phyloP scores from a whole-genome alignment of 2,329 filamentous ascomycete species.

The Aureobasidium melanogenum region DNA sequence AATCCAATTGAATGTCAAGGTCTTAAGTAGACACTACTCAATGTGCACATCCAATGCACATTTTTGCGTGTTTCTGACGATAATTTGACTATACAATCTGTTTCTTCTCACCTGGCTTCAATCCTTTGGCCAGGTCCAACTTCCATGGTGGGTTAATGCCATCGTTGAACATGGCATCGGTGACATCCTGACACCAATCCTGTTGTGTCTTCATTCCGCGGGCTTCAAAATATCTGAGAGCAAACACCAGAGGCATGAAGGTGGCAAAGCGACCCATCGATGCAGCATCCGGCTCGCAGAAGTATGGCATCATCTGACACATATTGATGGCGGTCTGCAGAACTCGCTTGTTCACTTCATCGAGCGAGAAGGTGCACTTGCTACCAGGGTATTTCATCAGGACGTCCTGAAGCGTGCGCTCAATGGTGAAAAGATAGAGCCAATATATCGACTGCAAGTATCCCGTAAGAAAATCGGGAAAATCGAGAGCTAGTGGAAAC shows the following conservation, averaged over 20 bases:
- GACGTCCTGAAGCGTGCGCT: not conserved
- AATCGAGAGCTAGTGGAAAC: constrained; percentile 20
- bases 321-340: constrained; percentile 34
- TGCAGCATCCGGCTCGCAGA: constrained; percentile 2
- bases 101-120: constrained; percentile 1
- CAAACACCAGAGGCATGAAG: constrained; percentile 9
- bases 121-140: not conserved
- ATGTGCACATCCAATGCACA: too few relatives aligned
- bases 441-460: constrained; percentile 25
- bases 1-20: too few relatives aligned
- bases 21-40: not conserved
- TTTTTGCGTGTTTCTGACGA: too few relatives aligned
- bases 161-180: not conserved
- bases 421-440: constrained; percentile 23
- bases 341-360: constrained; percentile 45
- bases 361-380: not conserved
- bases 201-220: not conserved
- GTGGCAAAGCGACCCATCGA: constrained; percentile 6
- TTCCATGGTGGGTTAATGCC: constrained; percentile 6
- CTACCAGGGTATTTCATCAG: not conserved
- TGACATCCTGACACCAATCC: constrained; percentile 4
- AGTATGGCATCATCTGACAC: constrained; percentile 9
- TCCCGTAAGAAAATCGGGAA: constrained; percentile 21
- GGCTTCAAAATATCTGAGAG: not conserved
- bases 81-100: not conserved